Evolutionary conservation across 2,329 filamentous ascomycete genomes (phyloP), one percentile per base, ranked within the genome.

Genomic region (Purpureocillium takamizusanense): DNA sequence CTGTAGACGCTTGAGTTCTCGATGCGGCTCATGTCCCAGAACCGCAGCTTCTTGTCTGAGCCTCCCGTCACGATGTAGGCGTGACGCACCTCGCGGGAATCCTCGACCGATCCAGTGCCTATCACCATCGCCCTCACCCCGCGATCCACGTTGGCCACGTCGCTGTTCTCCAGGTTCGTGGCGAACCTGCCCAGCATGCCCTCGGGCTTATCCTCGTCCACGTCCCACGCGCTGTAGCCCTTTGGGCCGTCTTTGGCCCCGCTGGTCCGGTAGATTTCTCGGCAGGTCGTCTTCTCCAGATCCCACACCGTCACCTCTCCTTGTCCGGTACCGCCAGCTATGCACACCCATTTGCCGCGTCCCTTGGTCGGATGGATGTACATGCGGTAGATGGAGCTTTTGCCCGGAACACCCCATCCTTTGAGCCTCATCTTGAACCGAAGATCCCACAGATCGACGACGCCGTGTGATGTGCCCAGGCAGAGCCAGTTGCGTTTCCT

Each of bases 261-360:
- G 2, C 78, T 74, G 57, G 57, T 83, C 63, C 87, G 81, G 57
- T 94, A 95, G 1, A 95, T 81, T 57, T 97, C 89, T 42, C 86
- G 78, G 53, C 92, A 98, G 33, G 84, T 74, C 7, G 81, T 78
- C 62, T 90, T 94, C 56, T 97, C 90, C 13, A 97, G 70, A 53
- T 97, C 92, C 92, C 92, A 98, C 1, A 94, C 84, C 0, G 87
- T 94, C 25, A 98, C 78, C 55, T 98, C 92, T 13, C 87, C 87
- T 44, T 86, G 80, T 4, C 80, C 84, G 7, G 85, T 94, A 8
- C 90, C 89, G 13, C 90, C 89, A 3, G 88, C 83, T 8, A 95
- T 83, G 56, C 88, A 94, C 1, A 97, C 76, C 76, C 86, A 90
- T 56, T 82, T 83, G 10, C 85, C 84, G 32, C 86, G 78, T 1